Base-by-base conservation (phyloP, 1,284 basidiomycete species). In the Gomphus bonarii region DNA sequence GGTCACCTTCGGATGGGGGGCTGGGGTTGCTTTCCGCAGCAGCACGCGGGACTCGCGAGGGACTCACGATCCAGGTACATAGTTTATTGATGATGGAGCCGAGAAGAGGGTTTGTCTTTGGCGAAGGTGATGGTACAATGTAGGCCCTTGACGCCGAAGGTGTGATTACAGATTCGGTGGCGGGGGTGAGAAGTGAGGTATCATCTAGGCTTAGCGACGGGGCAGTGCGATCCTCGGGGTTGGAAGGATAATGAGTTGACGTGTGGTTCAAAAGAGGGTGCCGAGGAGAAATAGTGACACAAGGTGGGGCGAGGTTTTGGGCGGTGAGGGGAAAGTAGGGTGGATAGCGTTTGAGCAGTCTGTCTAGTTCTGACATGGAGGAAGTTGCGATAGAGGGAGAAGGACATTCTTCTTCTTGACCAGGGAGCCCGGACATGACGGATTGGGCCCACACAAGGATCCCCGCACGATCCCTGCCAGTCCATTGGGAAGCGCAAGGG, bases 101-200 rank as follows among this genome's bases (percentile, higher is more conserved):
- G 18, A 57, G 31, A 7, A 33, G 48, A 10, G 55, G 25, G 10
- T 50, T 56, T 14, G 38, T 7, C 38, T 40, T 40, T 31, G 42
- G 10, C 18, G 20, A 22, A 10, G 54, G 16, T 16, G 54, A 38
- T 14, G 54, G 14, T 25, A 31, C 28, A 14, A 33, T 43, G 43
- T 55, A 44, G 54, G 44, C 1, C 50, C 28, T 36, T 1, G 18
- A 25, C 3, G 20, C 14, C 6, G 58, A 59, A 35, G 54, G 54
- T 10, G 58, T 36, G 20, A 35, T 49, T 22, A 59, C 53, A 5
- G 54, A 59, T 18, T 58, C 51, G 30, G 57, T 54, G 35, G 42
- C 51, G 25, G 46, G 51, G 25, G 55, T 47, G 36, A 60, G 42
- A 52, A 50, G 52, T 18, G 57, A 58, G 54, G 44, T 44, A 47